A percentile compares a stretch with the other conserved stretches of the same genome.
phyloP scores from a whole-genome alignment of 2,329 filamentous ascomycete genomes.

The Xylaria sp. region DNA sequence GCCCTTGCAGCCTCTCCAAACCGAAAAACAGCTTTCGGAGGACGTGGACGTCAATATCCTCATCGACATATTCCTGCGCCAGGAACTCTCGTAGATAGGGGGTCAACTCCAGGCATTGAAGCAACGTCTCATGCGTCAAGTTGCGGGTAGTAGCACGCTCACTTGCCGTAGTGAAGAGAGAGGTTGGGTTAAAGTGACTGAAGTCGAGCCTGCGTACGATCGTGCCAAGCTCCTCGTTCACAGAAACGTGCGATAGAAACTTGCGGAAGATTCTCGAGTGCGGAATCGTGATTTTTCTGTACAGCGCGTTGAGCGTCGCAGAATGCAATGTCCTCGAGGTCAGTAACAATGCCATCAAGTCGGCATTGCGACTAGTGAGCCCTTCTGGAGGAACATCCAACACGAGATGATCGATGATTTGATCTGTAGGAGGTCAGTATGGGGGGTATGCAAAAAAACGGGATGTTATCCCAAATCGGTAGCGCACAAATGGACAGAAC shows the following conservation, averaged over 20 bases:
- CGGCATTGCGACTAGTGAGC: slow-evolving; percentile 68
- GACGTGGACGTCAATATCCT: slow-evolving; percentile 64
- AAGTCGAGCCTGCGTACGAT: slow-evolving; percentile 77
- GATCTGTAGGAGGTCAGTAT: slow-evolving; percentile 41
- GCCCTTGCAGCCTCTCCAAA: slow-evolving; percentile 57
- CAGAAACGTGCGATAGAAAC: slow-evolving; percentile 63
- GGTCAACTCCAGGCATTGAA: slow-evolving; percentile 65
- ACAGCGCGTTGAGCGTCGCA: slow-evolving; percentile 68
- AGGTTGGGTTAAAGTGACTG: slow-evolving; percentile 77
- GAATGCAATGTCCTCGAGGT: slow-evolving; percentile 71
- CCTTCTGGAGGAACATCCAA: slow-evolving; percentile 71
- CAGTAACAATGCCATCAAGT: slow-evolving; percentile 69
- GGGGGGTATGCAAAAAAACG: background rate
- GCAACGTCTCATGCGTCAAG: slow-evolving; percentile 66
- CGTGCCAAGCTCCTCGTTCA: slow-evolving; percentile 63
- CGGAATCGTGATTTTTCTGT: slow-evolving; percentile 74
- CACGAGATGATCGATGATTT: slow-evolving; percentile 69
- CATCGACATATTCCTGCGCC: slow-evolving; percentile 74
- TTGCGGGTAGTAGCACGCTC: slow-evolving; percentile 72
- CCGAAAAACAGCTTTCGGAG: slow-evolving; percentile 65
- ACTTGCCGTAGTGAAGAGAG: slow-evolving; percentile 67
- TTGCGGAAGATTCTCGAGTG: slow-evolving; percentile 81
- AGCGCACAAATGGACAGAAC: slow-evolving; percentile 3
- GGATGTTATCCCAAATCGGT: slow-evolving; percentile 16
- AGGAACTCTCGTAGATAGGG: slow-evolving; percentile 73